Conservation (phyloP, 2,329 filamentous ascomycete species). For the Kalaharituber pfeilii region DNA sequence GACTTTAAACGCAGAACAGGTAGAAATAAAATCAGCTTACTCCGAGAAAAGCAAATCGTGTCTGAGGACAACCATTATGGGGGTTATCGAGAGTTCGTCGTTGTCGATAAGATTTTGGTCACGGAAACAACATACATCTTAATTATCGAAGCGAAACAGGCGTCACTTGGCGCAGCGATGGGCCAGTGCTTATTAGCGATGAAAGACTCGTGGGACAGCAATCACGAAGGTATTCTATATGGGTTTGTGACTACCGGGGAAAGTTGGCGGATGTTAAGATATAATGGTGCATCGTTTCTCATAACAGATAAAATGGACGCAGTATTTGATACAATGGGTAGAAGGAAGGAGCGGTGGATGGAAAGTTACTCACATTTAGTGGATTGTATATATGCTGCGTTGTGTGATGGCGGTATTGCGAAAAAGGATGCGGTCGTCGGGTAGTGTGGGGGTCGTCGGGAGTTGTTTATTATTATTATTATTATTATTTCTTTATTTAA, state of each 20-base stretch:
- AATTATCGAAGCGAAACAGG: neutral
- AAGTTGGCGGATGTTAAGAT: neutral
- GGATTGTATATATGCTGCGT: conserved; percentile 3
- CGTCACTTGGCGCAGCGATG: neutral
- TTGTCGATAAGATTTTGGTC: neutral
- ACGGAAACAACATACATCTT: neutral
- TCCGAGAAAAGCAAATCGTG: neutral
- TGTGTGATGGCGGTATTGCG: neutral
- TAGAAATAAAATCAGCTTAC: neutral
- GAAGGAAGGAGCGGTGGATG: conserved; percentile 1
- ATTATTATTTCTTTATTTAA: too few species aligned
- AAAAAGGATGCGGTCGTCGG: conserved; percentile 6
- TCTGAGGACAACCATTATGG: neutral
- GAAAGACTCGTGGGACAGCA: neutral
- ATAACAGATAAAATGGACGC: neutral
- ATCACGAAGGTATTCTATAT: neutral
- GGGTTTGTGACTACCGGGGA: neutral
- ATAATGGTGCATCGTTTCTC: neutral
- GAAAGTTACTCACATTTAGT: conserved; percentile 1
- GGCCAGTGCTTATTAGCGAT: conserved; percentile 2
- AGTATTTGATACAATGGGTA: conserved; percentile 4
- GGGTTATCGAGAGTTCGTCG: neutral
- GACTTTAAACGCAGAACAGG: neutral
- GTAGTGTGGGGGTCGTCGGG: neutral
- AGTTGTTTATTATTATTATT: too few species aligned